Base-by-base conservation (phyloP, 148 eudicot species). In the Silene conica region DNA sequence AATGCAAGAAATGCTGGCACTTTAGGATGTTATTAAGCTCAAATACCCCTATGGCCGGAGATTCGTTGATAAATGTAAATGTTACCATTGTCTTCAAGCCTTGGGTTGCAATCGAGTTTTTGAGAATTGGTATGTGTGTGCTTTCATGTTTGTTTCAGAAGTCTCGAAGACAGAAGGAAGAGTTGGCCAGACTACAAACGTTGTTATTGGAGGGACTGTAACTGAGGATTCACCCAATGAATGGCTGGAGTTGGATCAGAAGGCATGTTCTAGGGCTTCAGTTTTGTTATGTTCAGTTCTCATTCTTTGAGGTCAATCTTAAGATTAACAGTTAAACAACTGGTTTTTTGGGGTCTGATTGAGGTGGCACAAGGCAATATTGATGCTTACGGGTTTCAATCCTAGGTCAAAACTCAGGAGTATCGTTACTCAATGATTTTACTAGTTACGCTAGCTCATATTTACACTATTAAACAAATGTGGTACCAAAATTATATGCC, bases 141-240 rank as follows among this genome's bases (percentile, higher is more conserved):
- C 18, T 45, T 43, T 67, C 21, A 14, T 80, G 61, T 70, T 80
- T 82, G 63, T 67, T 84, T 75, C 95, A 93, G 98, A 93, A 80
- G 89, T 93, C 21, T 93, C 98, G 18, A 93, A 89, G 87, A 76
- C 97, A 13, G 92, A 93, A 86, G 98, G 98, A 72, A 85, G 97
- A 73, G 89, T 93, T 78, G 89, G 98, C 21, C 98, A 93, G 76
- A 91, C 98, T 31, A 91, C 92, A 15, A 93, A 91, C 83, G 92
- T 91, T 18, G 91, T 91, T 21, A 89, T 91, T 68, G 98, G 98
- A 74, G 95, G 98, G 71, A 93, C 98, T 64, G 97, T 93, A 26
- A 71, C 89, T 10, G 97, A 91, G 73, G 95, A 89, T 86, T 86
- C 97, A 0, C 83, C 92, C 20, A 80, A 83, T 81, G 97, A 93